Base-by-base conservation (phyloP, 345 rosid species). In the Aquilaria yunnanensis region DNA sequence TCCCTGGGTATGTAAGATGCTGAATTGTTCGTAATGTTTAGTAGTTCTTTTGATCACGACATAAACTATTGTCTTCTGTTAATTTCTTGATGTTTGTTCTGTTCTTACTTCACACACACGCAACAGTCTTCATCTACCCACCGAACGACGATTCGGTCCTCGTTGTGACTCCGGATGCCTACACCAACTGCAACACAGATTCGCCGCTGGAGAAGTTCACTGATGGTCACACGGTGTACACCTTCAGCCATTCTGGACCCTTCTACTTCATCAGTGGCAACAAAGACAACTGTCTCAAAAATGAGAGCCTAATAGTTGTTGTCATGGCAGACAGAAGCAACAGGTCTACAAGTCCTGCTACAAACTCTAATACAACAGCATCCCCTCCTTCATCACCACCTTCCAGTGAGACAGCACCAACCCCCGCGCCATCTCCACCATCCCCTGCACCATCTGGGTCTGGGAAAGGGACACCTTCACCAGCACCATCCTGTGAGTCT, bases 251-350 rank as follows among this genome's bases (percentile, higher is more conserved):
- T 3, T 87, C 90, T 0, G 96, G 98, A 3, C 77, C 89, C 16
- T 66, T 59, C 77, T 73, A 87, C 63, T 92, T 89, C 88, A 87
- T 87, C 60, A 92, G 92, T 37, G 96, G 98, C 51, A 85, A 77
- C 72, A 76, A 74, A 74, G 85, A 83, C 13, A 70, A 82, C 68
- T 92, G 98, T 71, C 59, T 62, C 33, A 89, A 89, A 65, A 78
- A 78, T 52, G 82, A 92, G 76, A 92, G 89, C 76, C 30, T 93
- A 9, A 68, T 48, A 13, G 68, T 84, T 1, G 59, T 81, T 3
- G 97, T 93, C 62, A 63, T 93, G 71, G 92, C 96, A 6, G 85
- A 83, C 51, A 78, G 98, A 67, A 78, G 65, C 74, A 76, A 76
- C 62, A 46, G 2, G 32, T 32, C 62, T 49, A 61, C 69, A 4